phyloP scores from a whole-genome alignment of 2,329 filamentous ascomycete species.

The Aciculosporium take region DNA sequence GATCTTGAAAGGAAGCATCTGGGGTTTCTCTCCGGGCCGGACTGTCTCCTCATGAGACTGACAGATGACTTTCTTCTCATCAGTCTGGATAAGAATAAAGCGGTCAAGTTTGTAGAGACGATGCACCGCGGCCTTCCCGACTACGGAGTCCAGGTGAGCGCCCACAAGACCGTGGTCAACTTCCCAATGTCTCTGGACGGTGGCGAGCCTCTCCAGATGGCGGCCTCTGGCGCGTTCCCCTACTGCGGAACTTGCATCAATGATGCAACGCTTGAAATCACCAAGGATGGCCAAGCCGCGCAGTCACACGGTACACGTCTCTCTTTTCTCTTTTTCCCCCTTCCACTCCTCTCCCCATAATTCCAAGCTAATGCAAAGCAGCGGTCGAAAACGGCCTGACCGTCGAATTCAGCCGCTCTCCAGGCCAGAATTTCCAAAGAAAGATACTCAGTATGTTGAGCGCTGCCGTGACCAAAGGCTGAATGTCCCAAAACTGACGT shows the following conservation, averaged over 20 bases:
- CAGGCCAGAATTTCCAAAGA: constrained; percentile 65
- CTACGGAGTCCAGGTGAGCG: constrained; percentile 69
- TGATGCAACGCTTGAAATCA: constrained; percentile 58
- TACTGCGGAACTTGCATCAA: constrained; percentile 79
- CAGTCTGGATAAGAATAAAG: constrained; percentile 53
- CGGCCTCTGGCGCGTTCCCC: constrained; percentile 45
- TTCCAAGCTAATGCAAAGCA: constrained; percentile 2
- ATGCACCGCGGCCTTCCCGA: constrained; percentile 70
- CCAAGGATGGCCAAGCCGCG: constrained; percentile 44
- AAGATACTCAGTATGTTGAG: constrained; percentile 53
- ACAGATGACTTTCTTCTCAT: constrained; percentile 92
- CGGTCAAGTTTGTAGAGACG: constrained; percentile 54
- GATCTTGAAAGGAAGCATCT: constrained; percentile 62
- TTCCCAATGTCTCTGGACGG: constrained; percentile 53
- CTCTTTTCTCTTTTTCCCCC: background rate
- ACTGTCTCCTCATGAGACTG: constrained; percentile 61
- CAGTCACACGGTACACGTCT: constrained; percentile 11
- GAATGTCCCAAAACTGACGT: too few relatives aligned
- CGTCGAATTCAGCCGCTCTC: constrained; percentile 56
- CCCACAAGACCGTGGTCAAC: constrained; percentile 69
- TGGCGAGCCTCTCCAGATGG: constrained; percentile 32
- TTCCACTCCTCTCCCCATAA: background rate
- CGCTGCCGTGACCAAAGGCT: too few relatives aligned
- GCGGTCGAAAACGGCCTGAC: constrained; percentile 58
- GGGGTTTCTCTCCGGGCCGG: constrained; percentile 41